phyloP scores from a whole-genome alignment of 2,329 filamentous ascomycete species.

The Arachnopeziza araneosa region DNA sequence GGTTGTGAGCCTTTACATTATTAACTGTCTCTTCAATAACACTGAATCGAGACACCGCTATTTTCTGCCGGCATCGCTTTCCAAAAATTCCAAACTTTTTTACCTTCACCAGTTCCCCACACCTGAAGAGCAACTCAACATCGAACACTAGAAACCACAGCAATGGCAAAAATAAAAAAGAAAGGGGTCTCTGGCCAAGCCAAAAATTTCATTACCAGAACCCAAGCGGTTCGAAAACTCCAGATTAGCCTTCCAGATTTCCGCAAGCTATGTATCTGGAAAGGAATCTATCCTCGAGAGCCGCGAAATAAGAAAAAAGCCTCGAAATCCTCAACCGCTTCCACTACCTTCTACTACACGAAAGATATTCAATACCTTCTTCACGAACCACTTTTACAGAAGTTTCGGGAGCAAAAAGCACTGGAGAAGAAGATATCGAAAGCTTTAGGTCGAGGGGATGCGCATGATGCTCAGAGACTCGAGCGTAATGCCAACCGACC shows the following conservation, averaged over 20 bases:
- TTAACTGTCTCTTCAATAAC: not conserved
- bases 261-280: conserved; percentile 98
- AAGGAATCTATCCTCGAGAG: conserved; percentile 97
- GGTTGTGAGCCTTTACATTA: not conserved
- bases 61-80: not conserved
- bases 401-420: conserved; percentile 95
- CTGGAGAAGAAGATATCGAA: conserved; percentile 96
- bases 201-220: conserved; percentile 98
- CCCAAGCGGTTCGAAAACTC: conserved; percentile 94
- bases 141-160: conserved; percentile 27
- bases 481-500: conserved; percentile 82
- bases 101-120: not conserved
- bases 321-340: conserved; percentile 80
- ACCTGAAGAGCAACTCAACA: not conserved
- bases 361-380: conserved; percentile 98
- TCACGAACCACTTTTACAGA: conserved; percentile 87
- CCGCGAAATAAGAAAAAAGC: conserved; percentile 97
- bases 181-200: conserved; percentile 83
- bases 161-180: conserved; percentile 79
- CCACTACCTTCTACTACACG: conserved; percentile 85
- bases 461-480: conserved; percentile 78
- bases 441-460: conserved; percentile 86
- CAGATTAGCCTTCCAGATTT: conserved; percentile 97
- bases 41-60: not conserved
- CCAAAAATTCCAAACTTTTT: conserved; percentile 26